phyloP scores from a whole-genome alignment of 2,329 filamentous ascomycete species.

The Alternaria sp. region DNA sequence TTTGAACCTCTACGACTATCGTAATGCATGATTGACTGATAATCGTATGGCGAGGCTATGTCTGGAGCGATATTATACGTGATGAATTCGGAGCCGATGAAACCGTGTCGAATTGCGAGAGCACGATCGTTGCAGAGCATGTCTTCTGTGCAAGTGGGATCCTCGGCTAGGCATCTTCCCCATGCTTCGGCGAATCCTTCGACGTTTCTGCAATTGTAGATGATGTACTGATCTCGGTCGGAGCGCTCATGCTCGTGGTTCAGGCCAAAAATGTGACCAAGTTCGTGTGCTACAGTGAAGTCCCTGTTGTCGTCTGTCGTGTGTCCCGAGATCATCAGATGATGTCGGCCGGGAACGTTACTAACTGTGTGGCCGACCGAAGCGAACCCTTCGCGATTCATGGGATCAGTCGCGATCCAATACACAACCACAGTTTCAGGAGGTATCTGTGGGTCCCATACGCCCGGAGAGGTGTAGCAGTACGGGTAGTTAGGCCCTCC shows the following conservation, averaged over 20 bases:
- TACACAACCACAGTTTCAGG: no score
- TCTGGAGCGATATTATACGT: background rate
- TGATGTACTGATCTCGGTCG: background rate
- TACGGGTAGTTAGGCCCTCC: background rate
- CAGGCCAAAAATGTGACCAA: constrained; percentile 1
- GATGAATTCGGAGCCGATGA: background rate
- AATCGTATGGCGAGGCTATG: background rate
- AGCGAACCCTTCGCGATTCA: no score
- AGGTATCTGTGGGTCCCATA: background rate
- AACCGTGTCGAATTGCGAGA: background rate
- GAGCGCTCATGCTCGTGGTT: background rate
- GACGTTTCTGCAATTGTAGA: background rate
- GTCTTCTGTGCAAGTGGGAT: background rate
- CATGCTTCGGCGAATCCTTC: background rate
- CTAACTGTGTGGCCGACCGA: background rate
- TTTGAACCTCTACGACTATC: background rate
- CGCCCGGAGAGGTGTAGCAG: background rate
- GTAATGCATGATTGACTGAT: background rate
- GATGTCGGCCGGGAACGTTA: background rate
- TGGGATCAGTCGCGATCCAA: no score
- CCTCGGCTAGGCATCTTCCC: background rate
- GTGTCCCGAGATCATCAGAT: background rate
- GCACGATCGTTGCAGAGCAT: background rate
- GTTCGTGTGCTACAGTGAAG: background rate
- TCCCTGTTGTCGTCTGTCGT: background rate